Evolutionary conservation across 2,329 filamentous ascomycete species (phyloP), one percentile per base, ranked within the genome.

Genomic region (Blastomyces parvus): DNA sequence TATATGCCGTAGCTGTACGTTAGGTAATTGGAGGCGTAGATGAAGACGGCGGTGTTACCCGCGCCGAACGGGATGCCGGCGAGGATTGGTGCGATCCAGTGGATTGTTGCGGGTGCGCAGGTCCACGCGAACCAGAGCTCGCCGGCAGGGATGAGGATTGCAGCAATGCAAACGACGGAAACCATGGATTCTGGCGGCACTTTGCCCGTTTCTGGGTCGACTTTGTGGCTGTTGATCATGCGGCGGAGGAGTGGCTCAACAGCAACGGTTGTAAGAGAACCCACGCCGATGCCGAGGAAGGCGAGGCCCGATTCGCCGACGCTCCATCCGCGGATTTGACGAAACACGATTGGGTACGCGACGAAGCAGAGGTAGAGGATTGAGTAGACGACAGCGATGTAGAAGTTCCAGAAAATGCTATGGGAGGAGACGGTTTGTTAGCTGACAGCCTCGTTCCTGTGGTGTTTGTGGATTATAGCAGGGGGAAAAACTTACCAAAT

Each of bases 111-210:
- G 0, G 91, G 91, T 0, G 91, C 84, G 65, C 87, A 91, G 0
- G 91, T 96, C 91, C 91, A 96, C 0, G 89, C 86, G 71, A 97
- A 97, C 74, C 87, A 88, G 30, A 97, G 83, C 74, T 96, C 88
- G 19, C 91, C 92, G 2, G 90, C 74, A 0, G 91, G 88, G 0
- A 89, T 86, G 0, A 90, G 78, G 1, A 95, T 73, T 0, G 90
- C 85, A 3, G 88, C 90, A 33, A 96, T 84, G 68, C 87, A 90
- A 70, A 96, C 88, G 63, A 94, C 83, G 52, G 86, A 84, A 3
- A 93, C 90, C 67, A 89, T 90, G 0, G 91, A 88, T 75, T 97
- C 92, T 0, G 91, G 91, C 0, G 84, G 81, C 0, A 85, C 82
- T 46, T 85, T 86, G 13, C 89, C 89, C 0, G 90, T 96, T 59